These are phyloP conservation scores for Tuber microsphaerosporum DNA, from an alignment of 495 filamentous ascomycete genomes.

Conservation along the genomic window DNA sequence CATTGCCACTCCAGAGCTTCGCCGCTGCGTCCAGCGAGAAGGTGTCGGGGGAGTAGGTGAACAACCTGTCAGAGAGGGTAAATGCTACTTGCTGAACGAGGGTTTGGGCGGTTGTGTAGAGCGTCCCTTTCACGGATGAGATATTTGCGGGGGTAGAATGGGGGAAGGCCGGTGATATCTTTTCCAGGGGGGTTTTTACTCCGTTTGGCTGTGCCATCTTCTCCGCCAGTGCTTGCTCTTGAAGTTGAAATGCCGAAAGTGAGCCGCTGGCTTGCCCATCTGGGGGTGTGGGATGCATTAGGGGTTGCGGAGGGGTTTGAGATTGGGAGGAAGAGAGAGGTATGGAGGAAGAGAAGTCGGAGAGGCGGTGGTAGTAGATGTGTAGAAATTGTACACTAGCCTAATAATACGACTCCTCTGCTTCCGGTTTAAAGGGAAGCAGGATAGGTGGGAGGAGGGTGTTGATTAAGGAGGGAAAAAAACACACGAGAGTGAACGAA, in stretches of 20 bases:
- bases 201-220: slow-evolving; percentile 13
- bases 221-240: slow-evolving; percentile 29
- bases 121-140: slow-evolving; percentile 71
- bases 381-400: slow-evolving; percentile 10
- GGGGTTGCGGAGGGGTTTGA: slow-evolving; percentile 18
- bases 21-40: slow-evolving; percentile 81
- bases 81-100: slow-evolving; percentile 95
- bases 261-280: slow-evolving; percentile 11
- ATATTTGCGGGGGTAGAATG: slow-evolving; percentile 54
- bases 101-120: slow-evolving; percentile 82
- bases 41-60: slow-evolving; percentile 87
- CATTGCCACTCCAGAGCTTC: slow-evolving; percentile 60
- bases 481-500: slow-evolving; percentile 2
- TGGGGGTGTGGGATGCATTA: slow-evolving; percentile 24
- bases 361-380: slow-evolving; percentile 7
- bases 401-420: slow-evolving; percentile 13
- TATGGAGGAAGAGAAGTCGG: background rate
- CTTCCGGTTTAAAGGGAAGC: background rate
- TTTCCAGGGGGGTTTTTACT: slow-evolving; percentile 35
- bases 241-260: slow-evolving; percentile 24
- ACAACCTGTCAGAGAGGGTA: slow-evolving; percentile 87
- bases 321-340: slow-evolving; percentile 22
- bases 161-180: slow-evolving; percentile 54
- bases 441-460: background rate
- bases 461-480: background rate